Conservation (phyloP, 1,139 yeast species). For the Geotrichum cucujoidarum region DNA sequence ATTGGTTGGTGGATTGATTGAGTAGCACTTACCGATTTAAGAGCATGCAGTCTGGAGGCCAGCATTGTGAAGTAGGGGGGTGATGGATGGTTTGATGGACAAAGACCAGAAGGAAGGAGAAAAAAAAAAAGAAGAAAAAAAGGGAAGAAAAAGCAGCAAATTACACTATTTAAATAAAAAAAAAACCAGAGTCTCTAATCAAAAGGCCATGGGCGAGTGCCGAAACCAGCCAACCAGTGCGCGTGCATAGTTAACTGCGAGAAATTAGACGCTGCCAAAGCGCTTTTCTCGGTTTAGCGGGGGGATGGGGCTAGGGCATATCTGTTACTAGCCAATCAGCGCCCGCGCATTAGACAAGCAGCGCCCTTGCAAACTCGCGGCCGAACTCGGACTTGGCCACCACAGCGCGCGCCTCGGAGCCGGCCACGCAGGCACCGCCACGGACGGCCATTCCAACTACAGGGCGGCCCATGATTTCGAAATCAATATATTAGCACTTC, state of each 20-base stretch:
- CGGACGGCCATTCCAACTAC: no score
- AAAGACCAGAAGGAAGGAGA: slow-evolving; percentile 6
- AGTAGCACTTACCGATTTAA: slow-evolving; percentile 11
- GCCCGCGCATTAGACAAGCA: neutral
- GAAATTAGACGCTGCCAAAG: neutral
- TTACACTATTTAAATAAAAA: slow-evolving; percentile 5
- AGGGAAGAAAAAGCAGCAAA: slow-evolving; percentile 4
- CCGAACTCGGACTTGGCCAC: neutral
- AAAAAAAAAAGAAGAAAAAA: slow-evolving; percentile 7
- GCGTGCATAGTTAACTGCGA: no score
- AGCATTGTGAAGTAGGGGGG: slow-evolving; percentile 3
- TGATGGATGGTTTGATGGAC: neutral
- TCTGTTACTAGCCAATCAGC: neutral
- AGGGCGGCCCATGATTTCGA: no score
- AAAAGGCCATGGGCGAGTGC: neutral
- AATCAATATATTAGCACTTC: no score
- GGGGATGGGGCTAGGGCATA: neutral
- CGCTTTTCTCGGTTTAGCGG: neutral
- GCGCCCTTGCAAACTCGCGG: no score
- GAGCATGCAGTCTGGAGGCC: slow-evolving; percentile 12
- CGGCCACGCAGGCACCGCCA: no score
- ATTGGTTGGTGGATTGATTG: no score
- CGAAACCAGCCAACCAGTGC: neutral
- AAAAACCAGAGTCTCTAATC: neutral
- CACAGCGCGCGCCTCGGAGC: neutral